phyloP scores from a whole-genome alignment of 176 grass and related monocot genomes.

The Triticum monococcum region DNA sequence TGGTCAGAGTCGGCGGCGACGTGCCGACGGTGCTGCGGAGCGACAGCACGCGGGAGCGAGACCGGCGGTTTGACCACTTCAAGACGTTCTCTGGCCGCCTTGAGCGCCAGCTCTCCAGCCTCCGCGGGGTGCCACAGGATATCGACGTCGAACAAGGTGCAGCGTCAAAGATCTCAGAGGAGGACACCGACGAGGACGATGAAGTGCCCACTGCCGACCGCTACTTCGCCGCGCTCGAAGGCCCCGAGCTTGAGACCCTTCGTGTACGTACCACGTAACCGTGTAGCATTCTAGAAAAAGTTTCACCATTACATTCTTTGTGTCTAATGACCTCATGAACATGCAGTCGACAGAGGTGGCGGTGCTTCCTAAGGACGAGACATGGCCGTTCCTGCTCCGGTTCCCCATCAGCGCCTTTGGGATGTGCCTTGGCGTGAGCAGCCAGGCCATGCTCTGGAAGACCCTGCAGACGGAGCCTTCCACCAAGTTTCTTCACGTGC shows the following conservation, averaged over 20 bases:
- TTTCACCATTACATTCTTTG: not conserved
- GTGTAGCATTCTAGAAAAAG: too few relatives aligned
- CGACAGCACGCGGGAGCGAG: slow-evolving; percentile 40
- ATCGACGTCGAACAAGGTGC: slow-evolving; percentile 6
- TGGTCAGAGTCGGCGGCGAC: not conserved
- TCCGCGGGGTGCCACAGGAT: slow-evolving; percentile 49
- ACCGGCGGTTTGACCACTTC: slow-evolving; percentile 67
- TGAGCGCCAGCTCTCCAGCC: slow-evolving; percentile 71
- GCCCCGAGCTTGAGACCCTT: slow-evolving; percentile 76
- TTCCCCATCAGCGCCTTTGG: slow-evolving; percentile 74
- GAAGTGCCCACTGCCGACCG: slow-evolving; percentile 49
- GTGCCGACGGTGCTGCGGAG: slow-evolving; percentile 5
- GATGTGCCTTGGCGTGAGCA: slow-evolving; percentile 77
- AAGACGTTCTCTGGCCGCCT: slow-evolving; percentile 85
- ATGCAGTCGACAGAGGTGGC: slow-evolving; percentile 37
- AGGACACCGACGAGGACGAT: slow-evolving; percentile 23
- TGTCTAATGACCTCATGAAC: not conserved
- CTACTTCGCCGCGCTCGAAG: slow-evolving; percentile 78
- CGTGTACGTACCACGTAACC: slow-evolving; percentile 30
- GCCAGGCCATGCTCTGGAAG: slow-evolving; percentile 87
- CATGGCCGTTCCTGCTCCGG: slow-evolving; percentile 84
- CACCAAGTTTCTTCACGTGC: slow-evolving; percentile 49
- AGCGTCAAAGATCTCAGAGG: not conserved
- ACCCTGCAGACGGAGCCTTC: slow-evolving; percentile 41
- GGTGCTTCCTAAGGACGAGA: slow-evolving; percentile 65